Evolutionary conservation across 208 protist genomes (phyloP).

Genomic region (Acanthamoeba lenticulata): DNA sequence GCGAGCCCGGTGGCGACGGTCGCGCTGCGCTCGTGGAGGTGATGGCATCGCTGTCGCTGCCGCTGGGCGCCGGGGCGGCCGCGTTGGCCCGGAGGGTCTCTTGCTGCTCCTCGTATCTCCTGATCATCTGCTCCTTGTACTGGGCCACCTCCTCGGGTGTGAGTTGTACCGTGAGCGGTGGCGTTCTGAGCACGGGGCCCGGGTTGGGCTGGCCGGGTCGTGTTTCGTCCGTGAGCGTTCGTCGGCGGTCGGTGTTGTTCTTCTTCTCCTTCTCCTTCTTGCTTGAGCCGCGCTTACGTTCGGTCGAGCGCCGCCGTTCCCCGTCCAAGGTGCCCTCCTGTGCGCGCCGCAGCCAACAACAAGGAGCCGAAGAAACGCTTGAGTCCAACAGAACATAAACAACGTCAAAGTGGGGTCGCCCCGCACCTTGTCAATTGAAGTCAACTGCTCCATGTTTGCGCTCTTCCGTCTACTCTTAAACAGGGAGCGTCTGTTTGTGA

Average conservation of each 20-base stretch:
- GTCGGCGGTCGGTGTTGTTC: not conserved
- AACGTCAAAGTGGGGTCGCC: too few species aligned
- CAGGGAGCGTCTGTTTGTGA: not conserved
- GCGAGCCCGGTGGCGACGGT: too few species aligned
- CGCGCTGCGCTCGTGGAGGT: not conserved
- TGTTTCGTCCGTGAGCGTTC: not conserved
- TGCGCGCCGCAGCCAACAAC: too few species aligned
- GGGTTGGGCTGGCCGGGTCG: too few species aligned
- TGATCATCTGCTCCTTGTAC: conserved; percentile 9
- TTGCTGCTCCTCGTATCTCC: not conserved
- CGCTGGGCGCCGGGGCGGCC: not conserved
- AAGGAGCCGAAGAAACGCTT: too few species aligned
- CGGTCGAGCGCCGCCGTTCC: too few species aligned
- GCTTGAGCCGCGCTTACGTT: too few species aligned
- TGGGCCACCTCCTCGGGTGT: not conserved
- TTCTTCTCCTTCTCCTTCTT: not conserved
- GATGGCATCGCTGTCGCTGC: too few species aligned
- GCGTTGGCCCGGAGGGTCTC: not conserved
- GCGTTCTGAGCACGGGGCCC: too few species aligned
- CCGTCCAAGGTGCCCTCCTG: too few species aligned
- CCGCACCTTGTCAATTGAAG: not conserved
- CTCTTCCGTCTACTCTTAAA: not conserved
- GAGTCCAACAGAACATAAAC: too few species aligned
- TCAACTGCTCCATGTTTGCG: not conserved
- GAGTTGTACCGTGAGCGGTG: not conserved